Evolutionary conservation across 2,329 filamentous ascomycete genomes (phyloP).

Genomic region (Atkinsonella texensis): DNA sequence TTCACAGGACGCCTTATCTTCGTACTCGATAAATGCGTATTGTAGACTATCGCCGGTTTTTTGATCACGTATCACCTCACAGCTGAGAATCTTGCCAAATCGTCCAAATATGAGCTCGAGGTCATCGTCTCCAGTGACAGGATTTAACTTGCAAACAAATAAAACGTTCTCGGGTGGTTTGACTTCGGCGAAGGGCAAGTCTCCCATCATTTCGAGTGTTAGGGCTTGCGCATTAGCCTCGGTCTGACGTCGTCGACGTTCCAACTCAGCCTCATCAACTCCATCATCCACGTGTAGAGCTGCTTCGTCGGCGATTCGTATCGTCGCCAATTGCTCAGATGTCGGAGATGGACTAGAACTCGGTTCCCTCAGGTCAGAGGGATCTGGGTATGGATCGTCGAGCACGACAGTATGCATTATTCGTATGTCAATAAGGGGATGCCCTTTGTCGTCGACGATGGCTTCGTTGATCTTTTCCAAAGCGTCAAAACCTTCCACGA

Average conservation of each 20-base stretch:
- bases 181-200: constrained; percentile 93
- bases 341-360: constrained; percentile 69
- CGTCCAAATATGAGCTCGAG: constrained; percentile 92
- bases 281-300: constrained; percentile 60
- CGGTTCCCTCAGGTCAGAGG: constrained; percentile 61
- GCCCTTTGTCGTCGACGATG: constrained; percentile 74
- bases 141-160: constrained; percentile 97
- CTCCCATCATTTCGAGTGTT: constrained; percentile 94
- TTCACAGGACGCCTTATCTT: constrained; percentile 85
- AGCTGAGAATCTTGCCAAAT: constrained; percentile 89
- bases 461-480: constrained; percentile 87
- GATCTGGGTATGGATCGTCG: constrained; percentile 86
- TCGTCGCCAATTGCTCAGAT: constrained; percentile 76
- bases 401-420: constrained; percentile 87
- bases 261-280: constrained; percentile 64
- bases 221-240: constrained; percentile 90
- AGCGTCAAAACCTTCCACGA: constrained; percentile 90
- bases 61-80: constrained; percentile 89
- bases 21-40: constrained; percentile 96
- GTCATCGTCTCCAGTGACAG: constrained; percentile 89
- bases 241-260: constrained; percentile 70
- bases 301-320: constrained; percentile 84
- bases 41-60: constrained; percentile 91
- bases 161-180: constrained; percentile 94
- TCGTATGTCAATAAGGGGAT: constrained; percentile 86